Evolutionary conservation across 2,329 filamentous ascomycete genomes (phyloP).

Genomic region (Xylaria multiplex): DNA sequence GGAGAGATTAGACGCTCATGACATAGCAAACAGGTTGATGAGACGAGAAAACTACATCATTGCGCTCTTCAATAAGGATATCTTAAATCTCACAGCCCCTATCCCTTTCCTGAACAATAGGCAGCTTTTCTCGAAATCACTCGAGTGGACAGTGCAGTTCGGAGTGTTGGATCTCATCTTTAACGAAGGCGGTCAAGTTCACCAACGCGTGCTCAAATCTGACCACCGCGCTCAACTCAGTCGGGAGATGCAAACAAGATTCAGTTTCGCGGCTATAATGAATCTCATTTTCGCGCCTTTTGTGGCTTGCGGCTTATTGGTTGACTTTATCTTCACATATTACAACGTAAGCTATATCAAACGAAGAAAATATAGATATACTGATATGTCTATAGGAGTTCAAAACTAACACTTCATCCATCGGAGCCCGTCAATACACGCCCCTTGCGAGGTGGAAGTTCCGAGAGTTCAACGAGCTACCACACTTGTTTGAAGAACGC

Average conservation of each 20-base stretch:
- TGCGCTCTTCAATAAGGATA: slow-evolving; percentile 95
- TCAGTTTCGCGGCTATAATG: slow-evolving; percentile 84
- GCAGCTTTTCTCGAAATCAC: slow-evolving; percentile 86
- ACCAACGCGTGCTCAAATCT: slow-evolving; percentile 85
- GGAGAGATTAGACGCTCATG: slow-evolving; percentile 92
- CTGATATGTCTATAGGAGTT: slow-evolving; percentile 75
- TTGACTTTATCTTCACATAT: slow-evolving; percentile 93
- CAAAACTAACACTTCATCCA: slow-evolving; percentile 88
- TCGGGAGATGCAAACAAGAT: slow-evolving; percentile 77
- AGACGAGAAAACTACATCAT: slow-evolving; percentile 97
- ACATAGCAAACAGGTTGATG: slow-evolving; percentile 97
- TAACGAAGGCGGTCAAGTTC: slow-evolving; percentile 86
- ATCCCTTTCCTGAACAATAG: slow-evolving; percentile 83
- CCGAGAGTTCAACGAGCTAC: slow-evolving; percentile 95
- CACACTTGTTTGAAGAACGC: slow-evolving; percentile 88
- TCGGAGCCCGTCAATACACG: slow-evolving; percentile 91
- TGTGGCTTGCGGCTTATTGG: slow-evolving; percentile 83
- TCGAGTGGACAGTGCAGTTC: slow-evolving; percentile 92
- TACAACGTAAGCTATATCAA: slow-evolving; percentile 74
- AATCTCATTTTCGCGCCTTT: slow-evolving; percentile 89
- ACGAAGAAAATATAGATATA: background rate
- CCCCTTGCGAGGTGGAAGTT: slow-evolving; percentile 98
- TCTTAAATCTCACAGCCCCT: slow-evolving; percentile 86
- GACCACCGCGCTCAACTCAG: slow-evolving; percentile 83
- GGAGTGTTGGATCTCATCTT: slow-evolving; percentile 95